Base-by-base conservation (phyloP, 768 basidiomycete species). In the Suillus subalutaceus region DNA sequence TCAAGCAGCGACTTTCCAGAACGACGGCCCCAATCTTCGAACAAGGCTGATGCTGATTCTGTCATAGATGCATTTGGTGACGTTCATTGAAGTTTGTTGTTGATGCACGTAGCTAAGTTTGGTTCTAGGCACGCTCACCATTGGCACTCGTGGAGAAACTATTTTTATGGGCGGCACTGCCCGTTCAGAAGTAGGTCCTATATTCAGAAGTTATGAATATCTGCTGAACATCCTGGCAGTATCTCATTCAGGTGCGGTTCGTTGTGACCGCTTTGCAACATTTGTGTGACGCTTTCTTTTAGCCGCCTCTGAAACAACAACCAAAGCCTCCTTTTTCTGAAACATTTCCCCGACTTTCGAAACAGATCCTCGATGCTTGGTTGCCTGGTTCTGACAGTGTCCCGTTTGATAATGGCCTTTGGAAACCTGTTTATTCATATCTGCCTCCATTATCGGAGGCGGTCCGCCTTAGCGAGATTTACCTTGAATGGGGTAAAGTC, bases 141-240 rank as follows among this genome's bases (percentile, higher is more conserved):
- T 90, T 32, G 86, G 83, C n/a, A 73, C 81, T 30, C 74, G 83
- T 57, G 87, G 87, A 0, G 85, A 86, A 67, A 81, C 84, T 0
- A 82, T 76, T 43, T 90, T 88, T 72, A 80, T 88, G 65, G 89
- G 91, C 20, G 82, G 83, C 65, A 91, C 89, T 0, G 87, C 91
- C 7, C 85, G 89, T 44, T 82, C 88, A 30, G 90, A 92, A 82
- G 90, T 90, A 68, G 61, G 84, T 70, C 13, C 40, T 67, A 26
- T 40, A 12, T 23, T 23, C n/a, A 58, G 20, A 37, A 32, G 38
- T 10, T 16, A 4, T 44, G 2, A 20, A 2, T 50, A 40, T 1
- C 4, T 4, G 16, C 38, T 63, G 46, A 38, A 35, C 48, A 65
- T 41, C 37, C 64, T 70, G 63, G 41, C 65, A 89, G 89, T 87